phyloP scores from a whole-genome alignment of 2,329 filamentous ascomycete genomes.

The Ophiostoma sp. region DNA sequence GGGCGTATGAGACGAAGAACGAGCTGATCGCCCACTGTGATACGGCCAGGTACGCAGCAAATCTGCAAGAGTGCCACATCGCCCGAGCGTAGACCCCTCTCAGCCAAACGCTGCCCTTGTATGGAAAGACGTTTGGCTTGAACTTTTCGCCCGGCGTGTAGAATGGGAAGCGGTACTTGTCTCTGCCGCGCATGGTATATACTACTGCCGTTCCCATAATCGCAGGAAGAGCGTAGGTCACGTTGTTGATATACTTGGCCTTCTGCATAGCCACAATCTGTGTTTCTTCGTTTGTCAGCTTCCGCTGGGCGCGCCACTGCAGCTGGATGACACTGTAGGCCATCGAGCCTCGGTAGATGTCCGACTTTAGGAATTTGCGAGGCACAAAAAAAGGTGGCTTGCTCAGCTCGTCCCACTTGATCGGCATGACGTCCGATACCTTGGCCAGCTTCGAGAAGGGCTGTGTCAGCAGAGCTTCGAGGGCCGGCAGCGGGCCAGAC shows the following conservation, averaged over 20 bases:
- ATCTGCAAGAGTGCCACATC: slow-evolving; percentile 25
- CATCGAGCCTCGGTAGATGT: slow-evolving; percentile 15
- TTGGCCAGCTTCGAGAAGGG: slow-evolving; percentile 17
- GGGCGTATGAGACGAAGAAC: slow-evolving; percentile 10
- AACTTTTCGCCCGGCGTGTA: slow-evolving; percentile 22
- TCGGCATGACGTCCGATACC: slow-evolving; percentile 21
- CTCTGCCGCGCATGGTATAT: slow-evolving; percentile 22
- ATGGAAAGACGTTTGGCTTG: slow-evolving; percentile 24
- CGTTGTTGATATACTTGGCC: slow-evolving; percentile 20
- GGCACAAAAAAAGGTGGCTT: slow-evolving; percentile 22
- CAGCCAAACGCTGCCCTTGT: slow-evolving; percentile 3
- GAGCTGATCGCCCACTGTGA: slow-evolving; percentile 19
- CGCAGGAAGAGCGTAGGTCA: slow-evolving; percentile 22
- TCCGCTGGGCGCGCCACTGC: slow-evolving; percentile 22
- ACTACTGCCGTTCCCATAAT: slow-evolving; percentile 13
- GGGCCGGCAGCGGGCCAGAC: background rate
- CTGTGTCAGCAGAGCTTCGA: background rate
- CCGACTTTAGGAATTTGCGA: background rate
- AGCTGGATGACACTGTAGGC: slow-evolving; percentile 17
- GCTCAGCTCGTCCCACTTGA: slow-evolving; percentile 25
- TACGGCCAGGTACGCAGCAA: slow-evolving; percentile 18
- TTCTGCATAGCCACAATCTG: slow-evolving; percentile 25
- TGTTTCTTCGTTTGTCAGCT: slow-evolving; percentile 25
- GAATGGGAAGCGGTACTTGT: slow-evolving; percentile 26
- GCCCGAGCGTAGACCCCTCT: slow-evolving; percentile 18